Evolutionary conservation across 805 yeast species (phyloP).

Genomic region (Ogataea polymorpha): DNA sequence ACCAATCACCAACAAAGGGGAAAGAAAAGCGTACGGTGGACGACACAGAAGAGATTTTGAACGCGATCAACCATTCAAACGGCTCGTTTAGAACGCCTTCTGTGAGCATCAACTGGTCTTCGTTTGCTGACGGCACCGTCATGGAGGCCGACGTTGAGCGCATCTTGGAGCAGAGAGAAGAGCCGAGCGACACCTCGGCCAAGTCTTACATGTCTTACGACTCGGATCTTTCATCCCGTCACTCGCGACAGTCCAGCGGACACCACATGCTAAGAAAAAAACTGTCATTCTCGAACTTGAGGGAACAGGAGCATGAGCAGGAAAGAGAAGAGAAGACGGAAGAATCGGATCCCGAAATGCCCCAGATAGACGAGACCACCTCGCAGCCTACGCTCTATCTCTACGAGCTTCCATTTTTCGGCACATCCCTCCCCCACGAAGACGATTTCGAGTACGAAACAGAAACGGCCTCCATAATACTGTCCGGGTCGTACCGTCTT

Average conservation of each 20-base stretch:
- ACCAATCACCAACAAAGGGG: conserved; percentile 18
- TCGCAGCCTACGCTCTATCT: conserved; percentile 15
- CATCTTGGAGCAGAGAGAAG: conserved; percentile 17
- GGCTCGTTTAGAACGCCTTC: conserved; percentile 34
- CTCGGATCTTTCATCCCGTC: conserved; percentile 4
- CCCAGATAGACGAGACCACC: background rate
- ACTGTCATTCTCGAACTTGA: conserved; percentile 4
- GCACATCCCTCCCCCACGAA: conserved; percentile 14
- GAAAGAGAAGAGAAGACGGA: background rate
- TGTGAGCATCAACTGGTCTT: conserved; percentile 37
- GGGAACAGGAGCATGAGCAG: background rate
- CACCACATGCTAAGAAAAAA: conserved; percentile 10
- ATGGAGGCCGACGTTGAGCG: conserved; percentile 23
- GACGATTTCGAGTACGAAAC: conserved; percentile 12
- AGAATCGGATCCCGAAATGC: background rate
- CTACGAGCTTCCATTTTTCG: conserved; percentile 27
- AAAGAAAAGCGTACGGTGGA: conserved; percentile 6
- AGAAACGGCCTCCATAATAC: conserved; percentile 29
- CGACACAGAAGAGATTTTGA: conserved; percentile 16
- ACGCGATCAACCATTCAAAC: conserved; percentile 18
- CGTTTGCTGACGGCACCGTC: conserved; percentile 19
- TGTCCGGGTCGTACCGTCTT: conserved; percentile 33
- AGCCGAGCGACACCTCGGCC: conserved; percentile 10
- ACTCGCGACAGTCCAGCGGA: conserved; percentile 1
- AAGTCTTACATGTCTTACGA: conserved; percentile 6